Conservation (phyloP, 352 stramenopile genomes). For the Globisporangium mamillatum region DNA sequence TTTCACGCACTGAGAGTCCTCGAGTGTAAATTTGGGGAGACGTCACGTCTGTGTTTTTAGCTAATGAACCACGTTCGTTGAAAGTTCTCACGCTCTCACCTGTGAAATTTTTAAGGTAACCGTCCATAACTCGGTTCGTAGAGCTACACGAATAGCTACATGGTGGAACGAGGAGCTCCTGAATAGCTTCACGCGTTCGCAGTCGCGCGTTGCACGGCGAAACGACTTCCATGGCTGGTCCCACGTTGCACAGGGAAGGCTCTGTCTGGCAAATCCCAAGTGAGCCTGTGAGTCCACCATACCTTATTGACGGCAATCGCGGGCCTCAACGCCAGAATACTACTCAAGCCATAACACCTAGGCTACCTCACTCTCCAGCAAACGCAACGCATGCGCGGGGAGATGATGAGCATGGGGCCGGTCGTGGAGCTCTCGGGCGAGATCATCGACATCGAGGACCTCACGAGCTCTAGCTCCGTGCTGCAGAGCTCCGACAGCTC, state of each 20-base stretch:
- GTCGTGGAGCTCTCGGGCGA: slow-evolving; percentile 16
- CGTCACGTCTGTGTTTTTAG: too few relatives aligned
- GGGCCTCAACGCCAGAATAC: background rate
- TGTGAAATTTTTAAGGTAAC: background rate
- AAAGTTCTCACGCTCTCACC: background rate
- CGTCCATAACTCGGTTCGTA: background rate
- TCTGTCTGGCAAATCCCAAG: slow-evolving; percentile 2
- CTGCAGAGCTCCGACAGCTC: slow-evolving; percentile 17
- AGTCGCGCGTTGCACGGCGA: background rate
- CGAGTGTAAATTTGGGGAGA: too few relatives aligned
- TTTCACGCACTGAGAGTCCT: background rate
- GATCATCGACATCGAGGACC: slow-evolving; percentile 17
- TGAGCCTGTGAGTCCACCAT: background rate
- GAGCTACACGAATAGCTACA: background rate
- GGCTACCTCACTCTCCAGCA: background rate
- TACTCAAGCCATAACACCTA: background rate
- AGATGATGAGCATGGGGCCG: slow-evolving; percentile 11
- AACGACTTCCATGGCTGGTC: background rate
- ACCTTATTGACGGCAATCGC: background rate
- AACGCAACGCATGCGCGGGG: background rate
- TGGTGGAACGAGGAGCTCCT: background rate
- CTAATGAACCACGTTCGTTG: background rate
- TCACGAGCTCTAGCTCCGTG: slow-evolving; percentile 9
- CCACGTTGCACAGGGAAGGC: background rate
- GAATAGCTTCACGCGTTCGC: background rate